Conservation (phyloP, 768 basidiomycete genomes). For the Tubosaeta brunneosetosa region DNA sequence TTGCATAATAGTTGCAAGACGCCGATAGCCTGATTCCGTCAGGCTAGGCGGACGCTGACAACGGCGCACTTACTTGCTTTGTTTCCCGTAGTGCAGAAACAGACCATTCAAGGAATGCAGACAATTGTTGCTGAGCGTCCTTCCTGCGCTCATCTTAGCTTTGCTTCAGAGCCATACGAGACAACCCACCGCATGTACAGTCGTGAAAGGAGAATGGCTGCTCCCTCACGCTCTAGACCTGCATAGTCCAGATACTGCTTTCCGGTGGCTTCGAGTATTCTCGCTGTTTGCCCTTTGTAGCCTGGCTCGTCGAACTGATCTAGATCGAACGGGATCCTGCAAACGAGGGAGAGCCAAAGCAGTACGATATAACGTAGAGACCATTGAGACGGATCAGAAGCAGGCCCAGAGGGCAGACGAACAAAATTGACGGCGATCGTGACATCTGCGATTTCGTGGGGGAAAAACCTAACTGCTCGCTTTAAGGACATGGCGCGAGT, state of each 20-base stretch:
- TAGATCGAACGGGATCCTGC: slow-evolving; percentile 91
- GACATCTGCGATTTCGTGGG: slow-evolving; percentile 84
- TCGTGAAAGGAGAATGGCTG: slow-evolving; percentile 74
- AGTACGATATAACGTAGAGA: slow-evolving; percentile 76
- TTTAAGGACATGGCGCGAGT: slow-evolving; percentile 14
- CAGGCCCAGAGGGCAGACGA: slow-evolving; percentile 41
- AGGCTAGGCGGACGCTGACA: not conserved
- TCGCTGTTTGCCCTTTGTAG: slow-evolving; percentile 50
- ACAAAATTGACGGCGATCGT: slow-evolving; percentile 69
- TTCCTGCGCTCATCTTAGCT: slow-evolving; percentile 39
- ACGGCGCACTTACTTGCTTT: slow-evolving; percentile 41
- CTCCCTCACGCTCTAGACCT: slow-evolving; percentile 82
- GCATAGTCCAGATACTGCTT: slow-evolving; percentile 57
- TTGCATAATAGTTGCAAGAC: slow-evolving; percentile 66
- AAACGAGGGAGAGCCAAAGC: slow-evolving; percentile 91
- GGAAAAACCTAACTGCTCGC: slow-evolving; percentile 81
- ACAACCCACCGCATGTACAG: slow-evolving; percentile 69
- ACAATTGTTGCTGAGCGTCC: slow-evolving; percentile 49
- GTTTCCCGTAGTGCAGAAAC: slow-evolving; percentile 33
- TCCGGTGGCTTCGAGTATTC: slow-evolving; percentile 52
- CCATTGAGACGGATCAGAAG: slow-evolving; percentile 55
- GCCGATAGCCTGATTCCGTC: slow-evolving; percentile 54
- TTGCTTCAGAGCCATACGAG: not conserved
- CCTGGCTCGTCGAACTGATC: slow-evolving; percentile 72
- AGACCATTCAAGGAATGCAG: slow-evolving; percentile 50